Conservation (phyloP, 1,139 yeast species). For the Nakaseomyces bracarensis region DNA sequence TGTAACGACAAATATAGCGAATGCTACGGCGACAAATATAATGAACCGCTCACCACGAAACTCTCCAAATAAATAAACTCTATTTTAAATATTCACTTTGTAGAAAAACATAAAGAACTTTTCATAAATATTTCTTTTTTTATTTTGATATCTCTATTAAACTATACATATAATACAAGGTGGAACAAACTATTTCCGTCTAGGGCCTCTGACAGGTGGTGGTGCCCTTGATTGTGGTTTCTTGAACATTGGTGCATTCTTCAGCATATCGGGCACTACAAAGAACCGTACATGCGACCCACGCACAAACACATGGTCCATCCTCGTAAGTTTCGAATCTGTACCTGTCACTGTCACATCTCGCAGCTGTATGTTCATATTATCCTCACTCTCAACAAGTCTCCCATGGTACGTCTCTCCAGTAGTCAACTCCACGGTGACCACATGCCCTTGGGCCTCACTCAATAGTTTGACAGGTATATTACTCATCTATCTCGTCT, state of each 20-base stretch:
- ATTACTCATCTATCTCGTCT: slow-evolving; percentile 31
- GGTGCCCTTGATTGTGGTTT: slow-evolving; percentile 52
- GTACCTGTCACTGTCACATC: slow-evolving; percentile 76
- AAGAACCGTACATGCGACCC: slow-evolving; percentile 86
- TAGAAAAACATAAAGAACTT: not conserved
- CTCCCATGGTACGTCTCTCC: slow-evolving; percentile 89
- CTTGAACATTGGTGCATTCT: slow-evolving; percentile 81
- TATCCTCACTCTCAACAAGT: slow-evolving; percentile 69
- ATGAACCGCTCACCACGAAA: not conserved
- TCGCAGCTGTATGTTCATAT: slow-evolving; percentile 81
- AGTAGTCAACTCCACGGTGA: slow-evolving; percentile 72
- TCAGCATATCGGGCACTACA: slow-evolving; percentile 79
- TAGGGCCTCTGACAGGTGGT: slow-evolving; percentile 64
- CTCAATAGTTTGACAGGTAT: slow-evolving; percentile 80
- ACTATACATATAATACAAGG: not conserved
- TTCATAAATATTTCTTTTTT: no score
- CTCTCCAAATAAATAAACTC: not conserved
- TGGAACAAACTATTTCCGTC: slow-evolving; percentile 33
- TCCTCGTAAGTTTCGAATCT: slow-evolving; percentile 66
- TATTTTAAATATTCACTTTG: not conserved
- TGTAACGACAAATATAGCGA: no score
- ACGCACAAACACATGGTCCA: slow-evolving; percentile 82
- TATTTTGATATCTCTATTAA: not conserved
- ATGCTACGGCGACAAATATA: no score
- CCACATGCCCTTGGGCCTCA: slow-evolving; percentile 84